These are phyloP conservation scores for Incumbomyces lentus DNA, from an alignment of 2,329 filamentous ascomycete genomes.

Conservation along the genomic window DNA sequence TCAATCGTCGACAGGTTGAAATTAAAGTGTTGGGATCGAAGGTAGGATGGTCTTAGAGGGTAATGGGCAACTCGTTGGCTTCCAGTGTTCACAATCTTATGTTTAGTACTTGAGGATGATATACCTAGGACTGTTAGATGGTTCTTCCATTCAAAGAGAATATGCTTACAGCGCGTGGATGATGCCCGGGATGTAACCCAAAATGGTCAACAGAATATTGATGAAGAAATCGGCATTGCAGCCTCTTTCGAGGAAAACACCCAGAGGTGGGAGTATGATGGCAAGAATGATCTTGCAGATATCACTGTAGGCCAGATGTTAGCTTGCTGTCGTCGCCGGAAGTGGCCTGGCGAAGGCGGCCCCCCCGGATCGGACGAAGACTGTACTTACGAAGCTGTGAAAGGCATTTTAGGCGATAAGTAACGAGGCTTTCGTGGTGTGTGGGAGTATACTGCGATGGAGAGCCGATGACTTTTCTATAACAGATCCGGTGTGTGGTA, in stretches of 20 bases:
- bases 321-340: neutral
- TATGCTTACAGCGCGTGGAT: conserved; percentile 72
- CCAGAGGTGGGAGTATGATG: conserved; percentile 78
- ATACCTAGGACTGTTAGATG: conserved; percentile 42
- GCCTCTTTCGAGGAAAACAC: conserved; percentile 89
- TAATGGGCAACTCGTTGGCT: no score
- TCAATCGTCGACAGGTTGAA: no score
- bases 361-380: conserved; percentile 11
- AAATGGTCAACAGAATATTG: conserved; percentile 79
- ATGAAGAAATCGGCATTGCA: conserved; percentile 80
- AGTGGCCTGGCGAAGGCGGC: neutral
- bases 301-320: conserved; percentile 1
- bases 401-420: conserved; percentile 35
- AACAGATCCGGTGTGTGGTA: no score
- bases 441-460: no score
- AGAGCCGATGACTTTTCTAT: no score
- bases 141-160: neutral
- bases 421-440: neutral
- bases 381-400: conserved; percentile 39
- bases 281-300: conserved; percentile 76
- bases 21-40: no score
- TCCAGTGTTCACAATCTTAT: neutral
- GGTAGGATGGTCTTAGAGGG: no score
- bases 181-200: conserved; percentile 71
- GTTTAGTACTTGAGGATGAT: conserved; percentile 80